Percentiles rank a stretch among this genome's conserved stretches.
These are phyloP conservation scores for Trichoderma erinaceum DNA, from an alignment of 495 filamentous ascomycete genomes.

Conservation along the genomic window DNA sequence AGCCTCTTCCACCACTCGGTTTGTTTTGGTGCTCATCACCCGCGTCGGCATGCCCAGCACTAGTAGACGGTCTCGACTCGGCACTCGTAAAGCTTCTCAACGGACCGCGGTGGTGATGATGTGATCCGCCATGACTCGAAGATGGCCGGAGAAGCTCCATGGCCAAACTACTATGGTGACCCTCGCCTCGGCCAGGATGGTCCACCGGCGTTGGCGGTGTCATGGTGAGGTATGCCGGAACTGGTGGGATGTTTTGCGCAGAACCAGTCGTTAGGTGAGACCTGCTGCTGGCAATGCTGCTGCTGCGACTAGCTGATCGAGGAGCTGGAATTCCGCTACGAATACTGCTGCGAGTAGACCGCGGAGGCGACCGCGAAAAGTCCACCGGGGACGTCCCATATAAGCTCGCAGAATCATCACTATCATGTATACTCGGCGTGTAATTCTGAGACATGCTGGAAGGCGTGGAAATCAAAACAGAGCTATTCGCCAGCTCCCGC, in stretches of 20 bases:
- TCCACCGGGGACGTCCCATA: constrained; percentile 42
- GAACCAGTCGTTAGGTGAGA: constrained; percentile 27
- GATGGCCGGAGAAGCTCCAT: constrained; percentile 24
- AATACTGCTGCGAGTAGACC: constrained; percentile 31
- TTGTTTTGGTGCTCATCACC: constrained; percentile 19
- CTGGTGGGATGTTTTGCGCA: constrained; percentile 19
- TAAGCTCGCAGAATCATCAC: constrained; percentile 45
- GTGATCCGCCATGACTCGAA: constrained; percentile 27
- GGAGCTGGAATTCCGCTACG: constrained; percentile 34
- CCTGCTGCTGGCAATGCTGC: constrained; percentile 40
- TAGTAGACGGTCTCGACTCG: constrained; percentile 17
- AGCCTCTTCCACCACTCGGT: constrained; percentile 24
- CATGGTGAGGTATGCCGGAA: constrained; percentile 36
- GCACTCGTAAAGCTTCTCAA: constrained; percentile 21
- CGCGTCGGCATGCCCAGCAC: constrained; percentile 6
- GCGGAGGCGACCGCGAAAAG: constrained; percentile 45
- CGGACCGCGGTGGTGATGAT: constrained; percentile 28
- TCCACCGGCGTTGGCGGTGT: constrained; percentile 34
- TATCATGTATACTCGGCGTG: constrained; percentile 35
- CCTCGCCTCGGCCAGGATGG: constrained; percentile 15
- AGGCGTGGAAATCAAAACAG: constrained; percentile 40
- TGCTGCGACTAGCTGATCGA: constrained; percentile 37
- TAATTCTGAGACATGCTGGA: constrained; percentile 23
- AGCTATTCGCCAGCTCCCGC: constrained; percentile 69
- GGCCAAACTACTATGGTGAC: constrained; percentile 18